These are phyloP conservation scores for Talaromyces amestolkiae DNA, from an alignment of 2,329 filamentous ascomycete species.

Conservation along the genomic window DNA sequence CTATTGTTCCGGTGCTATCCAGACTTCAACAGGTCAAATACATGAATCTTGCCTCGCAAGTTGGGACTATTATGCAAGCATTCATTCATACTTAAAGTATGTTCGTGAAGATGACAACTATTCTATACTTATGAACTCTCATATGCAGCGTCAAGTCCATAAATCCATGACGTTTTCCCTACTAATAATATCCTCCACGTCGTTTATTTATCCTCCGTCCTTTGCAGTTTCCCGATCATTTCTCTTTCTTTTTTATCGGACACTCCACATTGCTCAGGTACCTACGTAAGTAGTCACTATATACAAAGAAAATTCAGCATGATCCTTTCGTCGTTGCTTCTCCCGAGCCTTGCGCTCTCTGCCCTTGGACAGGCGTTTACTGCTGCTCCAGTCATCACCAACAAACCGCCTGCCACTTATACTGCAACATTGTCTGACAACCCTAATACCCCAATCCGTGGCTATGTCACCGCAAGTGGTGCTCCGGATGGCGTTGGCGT, in stretches of 20 bases:
- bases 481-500: slow-evolving; percentile 55
- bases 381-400: slow-evolving; percentile 52
- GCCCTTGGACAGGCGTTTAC: slow-evolving; percentile 33
- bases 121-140: background rate
- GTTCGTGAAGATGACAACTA: background rate
- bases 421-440: slow-evolving; percentile 56
- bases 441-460: slow-evolving; percentile 56
- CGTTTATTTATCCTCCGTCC: background rate
- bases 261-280: background rate
- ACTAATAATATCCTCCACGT: background rate
- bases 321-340: slow-evolving; percentile 10
- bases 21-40: too few relatives aligned
- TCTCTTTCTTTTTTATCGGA: background rate
- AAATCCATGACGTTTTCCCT: background rate
- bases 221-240: background rate
- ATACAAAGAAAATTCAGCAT: background rate
- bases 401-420: slow-evolving; percentile 59
- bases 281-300: background rate
- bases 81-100: background rate
- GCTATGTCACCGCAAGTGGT: slow-evolving; percentile 50
- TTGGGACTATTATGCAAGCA: background rate
- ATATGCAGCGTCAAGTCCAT: background rate
- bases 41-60: too few relatives aligned
- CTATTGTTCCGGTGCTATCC: too few relatives aligned
- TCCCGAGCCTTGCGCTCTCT: slow-evolving; percentile 25